Percentiles rank a stretch among this genome's conserved stretches.
These are phyloP conservation scores for Pseudopediastrum boryanum DNA, from an alignment of 139 green algal genomes.

Conservation along the genomic window DNA sequence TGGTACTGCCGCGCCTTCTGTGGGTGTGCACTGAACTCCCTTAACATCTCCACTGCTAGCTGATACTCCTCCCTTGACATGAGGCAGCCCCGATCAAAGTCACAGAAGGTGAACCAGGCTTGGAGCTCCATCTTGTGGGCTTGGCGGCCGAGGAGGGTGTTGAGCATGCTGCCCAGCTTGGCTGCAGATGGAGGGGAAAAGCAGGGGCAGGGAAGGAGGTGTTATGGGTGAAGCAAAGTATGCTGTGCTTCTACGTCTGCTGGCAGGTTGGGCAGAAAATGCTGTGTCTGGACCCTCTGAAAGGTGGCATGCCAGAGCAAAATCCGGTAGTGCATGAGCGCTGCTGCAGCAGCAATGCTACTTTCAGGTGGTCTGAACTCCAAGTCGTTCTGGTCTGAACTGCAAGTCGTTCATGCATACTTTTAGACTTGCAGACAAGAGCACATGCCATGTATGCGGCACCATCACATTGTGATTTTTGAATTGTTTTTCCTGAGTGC, in stretches of 20 bases:
- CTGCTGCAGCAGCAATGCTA: not conserved
- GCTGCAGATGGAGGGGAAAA: not conserved
- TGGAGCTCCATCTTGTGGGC: slow-evolving; percentile 33
- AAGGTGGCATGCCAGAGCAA: too few species aligned
- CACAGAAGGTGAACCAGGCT: slow-evolving; percentile 34
- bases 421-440: not conserved
- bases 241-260: not conserved
- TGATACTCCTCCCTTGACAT: slow-evolving; percentile 18
- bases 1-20: slow-evolving; percentile 30
- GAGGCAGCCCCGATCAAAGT: slow-evolving; percentile 22
- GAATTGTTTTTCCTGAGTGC: too few species aligned
- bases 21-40: slow-evolving; percentile 9
- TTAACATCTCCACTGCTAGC: not conserved
- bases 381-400: not conserved
- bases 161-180: slow-evolving; percentile 37
- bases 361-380: not conserved
- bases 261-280: not conserved
- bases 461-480: not conserved
- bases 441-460: too few species aligned
- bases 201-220: not conserved
- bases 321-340: not conserved
- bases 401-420: not conserved
- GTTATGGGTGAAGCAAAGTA: not conserved
- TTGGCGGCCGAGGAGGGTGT: slow-evolving; percentile 22
- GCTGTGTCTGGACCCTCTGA: too few species aligned